Evolutionary conservation across 164 flowering plant genomes (phyloP).

Genomic region (Platanus orientalis): DNA sequence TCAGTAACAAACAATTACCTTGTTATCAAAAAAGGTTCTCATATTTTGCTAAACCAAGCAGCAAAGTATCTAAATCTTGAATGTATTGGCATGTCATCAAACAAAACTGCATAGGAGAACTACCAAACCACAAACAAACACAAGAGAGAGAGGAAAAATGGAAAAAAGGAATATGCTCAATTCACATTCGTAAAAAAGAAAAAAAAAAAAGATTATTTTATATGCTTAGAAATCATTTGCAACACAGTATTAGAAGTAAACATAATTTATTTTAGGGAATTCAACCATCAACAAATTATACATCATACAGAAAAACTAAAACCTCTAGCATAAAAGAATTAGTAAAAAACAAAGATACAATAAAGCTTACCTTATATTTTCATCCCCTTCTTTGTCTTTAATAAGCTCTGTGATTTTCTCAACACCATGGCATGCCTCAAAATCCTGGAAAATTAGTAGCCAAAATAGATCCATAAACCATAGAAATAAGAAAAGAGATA

Average conservation of each 20-base stretch:
- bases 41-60: too few relatives aligned
- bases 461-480: conserved; percentile 2
- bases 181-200: background rate
- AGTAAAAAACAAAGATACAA: background rate
- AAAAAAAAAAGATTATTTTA: background rate
- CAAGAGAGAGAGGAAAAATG: too few relatives aligned
- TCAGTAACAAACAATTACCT: too few relatives aligned
- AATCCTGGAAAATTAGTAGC: conserved; percentile 49
- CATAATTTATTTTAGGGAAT: background rate
- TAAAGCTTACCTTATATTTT: conserved; percentile 60
- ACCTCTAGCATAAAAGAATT: background rate
- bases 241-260: background rate
- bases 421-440: conserved; percentile 77
- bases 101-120: too few relatives aligned
- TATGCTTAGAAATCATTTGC: background rate
- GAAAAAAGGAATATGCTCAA: too few relatives aligned
- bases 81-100: too few relatives aligned
- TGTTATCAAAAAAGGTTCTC: too few relatives aligned
- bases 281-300: background rate
- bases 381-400: conserved; percentile 76
- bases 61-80: too few relatives aligned
- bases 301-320: background rate
- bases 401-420: conserved; percentile 81
- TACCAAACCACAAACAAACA: too few relatives aligned
- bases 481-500: background rate